Percentiles rank a stretch among this genome's conserved stretches.
Conservation (phyloP, 2,329 filamentous ascomycete species). For the Trichoderma sp. region DNA sequence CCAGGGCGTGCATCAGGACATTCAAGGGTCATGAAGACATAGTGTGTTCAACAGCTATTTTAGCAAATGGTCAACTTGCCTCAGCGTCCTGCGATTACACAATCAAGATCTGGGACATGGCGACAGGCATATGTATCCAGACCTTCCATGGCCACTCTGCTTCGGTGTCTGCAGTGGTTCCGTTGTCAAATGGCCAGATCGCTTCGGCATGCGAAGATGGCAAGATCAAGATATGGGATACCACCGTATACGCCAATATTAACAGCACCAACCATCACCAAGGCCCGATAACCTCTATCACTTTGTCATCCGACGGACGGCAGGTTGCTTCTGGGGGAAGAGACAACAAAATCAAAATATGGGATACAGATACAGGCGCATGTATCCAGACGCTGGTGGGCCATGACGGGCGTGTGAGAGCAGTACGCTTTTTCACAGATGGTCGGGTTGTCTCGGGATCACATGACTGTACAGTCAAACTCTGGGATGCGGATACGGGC, state of each 20-base stretch:
- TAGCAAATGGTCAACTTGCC: not conserved
- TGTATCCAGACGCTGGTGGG: not conserved
- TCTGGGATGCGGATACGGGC: conserved; percentile 20
- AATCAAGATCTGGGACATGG: not conserved
- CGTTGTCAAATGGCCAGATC: not conserved
- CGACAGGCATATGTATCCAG: not conserved
- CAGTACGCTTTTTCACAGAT: not conserved
- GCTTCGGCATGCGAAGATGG: not conserved
- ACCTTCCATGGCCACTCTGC: not conserved
- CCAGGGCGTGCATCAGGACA: not conserved
- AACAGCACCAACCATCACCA: not conserved
- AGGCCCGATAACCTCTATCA: not conserved
- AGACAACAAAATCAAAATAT: not conserved
- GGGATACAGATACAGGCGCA: not conserved
- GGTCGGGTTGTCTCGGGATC: conserved; percentile 7
- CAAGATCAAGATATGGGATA: conserved; percentile 25
- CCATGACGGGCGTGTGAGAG: not conserved
- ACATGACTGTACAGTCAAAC: not conserved
- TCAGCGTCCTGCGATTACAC: not conserved
- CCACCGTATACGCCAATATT: not conserved
- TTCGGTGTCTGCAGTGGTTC: not conserved
- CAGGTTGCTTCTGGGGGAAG: not conserved
- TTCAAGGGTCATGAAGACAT: not conserved
- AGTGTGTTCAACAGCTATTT: not conserved
- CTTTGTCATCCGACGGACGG: not conserved